phyloP scores from a whole-genome alignment of 2,329 filamentous ascomycete genomes.

The Nemania diffusa region DNA sequence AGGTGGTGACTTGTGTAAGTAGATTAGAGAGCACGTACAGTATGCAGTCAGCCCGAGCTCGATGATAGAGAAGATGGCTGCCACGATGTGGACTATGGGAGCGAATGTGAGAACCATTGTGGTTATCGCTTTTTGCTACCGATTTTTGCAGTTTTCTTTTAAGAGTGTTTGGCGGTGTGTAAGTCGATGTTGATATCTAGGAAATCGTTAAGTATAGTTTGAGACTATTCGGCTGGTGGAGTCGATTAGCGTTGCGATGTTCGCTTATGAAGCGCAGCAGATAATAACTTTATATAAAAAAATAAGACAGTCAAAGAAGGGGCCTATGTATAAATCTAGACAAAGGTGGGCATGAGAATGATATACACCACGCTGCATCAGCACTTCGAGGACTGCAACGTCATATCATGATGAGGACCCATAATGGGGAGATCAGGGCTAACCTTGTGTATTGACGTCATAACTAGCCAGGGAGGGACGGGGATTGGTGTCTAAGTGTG shows the following conservation, averaged over 20 bases:
- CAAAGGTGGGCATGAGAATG: constrained; percentile 15
- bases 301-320: neutral
- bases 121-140: neutral
- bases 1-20: constrained; percentile 16
- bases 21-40: constrained; percentile 61
- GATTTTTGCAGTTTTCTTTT: neutral
- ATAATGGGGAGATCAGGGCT: constrained; percentile 5
- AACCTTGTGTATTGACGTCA: neutral
- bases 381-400: constrained; percentile 7
- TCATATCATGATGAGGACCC: constrained; percentile 25
- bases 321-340: neutral
- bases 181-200: neutral
- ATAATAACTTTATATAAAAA: neutral
- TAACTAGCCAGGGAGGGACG: neutral
- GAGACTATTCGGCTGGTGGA: neutral
- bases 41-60: constrained; percentile 81
- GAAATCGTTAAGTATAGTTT: neutral
- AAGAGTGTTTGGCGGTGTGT: neutral
- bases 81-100: constrained; percentile 72
- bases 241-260: neutral
- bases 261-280: neutral
- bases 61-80: constrained; percentile 76
- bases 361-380: neutral
- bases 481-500: neutral
- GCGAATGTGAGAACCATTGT: constrained; percentile 65